phyloP scores from a whole-genome alignment of 2,329 filamentous ascomycete genomes.

The Plectosphaerella sp. region DNA sequence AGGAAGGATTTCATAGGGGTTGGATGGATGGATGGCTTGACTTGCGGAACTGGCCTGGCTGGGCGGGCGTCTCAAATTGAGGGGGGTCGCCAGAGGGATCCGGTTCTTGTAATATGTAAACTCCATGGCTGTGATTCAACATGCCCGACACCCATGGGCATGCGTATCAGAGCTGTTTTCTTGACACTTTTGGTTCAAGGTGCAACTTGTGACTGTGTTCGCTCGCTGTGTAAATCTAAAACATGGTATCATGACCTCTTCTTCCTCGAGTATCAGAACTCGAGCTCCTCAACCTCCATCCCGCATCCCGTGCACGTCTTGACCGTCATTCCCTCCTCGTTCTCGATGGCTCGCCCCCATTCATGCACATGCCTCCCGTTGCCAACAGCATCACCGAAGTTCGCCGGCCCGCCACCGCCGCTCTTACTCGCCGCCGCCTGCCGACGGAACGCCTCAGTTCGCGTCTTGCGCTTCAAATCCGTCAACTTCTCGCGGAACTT shows the following conservation, averaged over 20 bases:
- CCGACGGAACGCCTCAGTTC: conserved; percentile 82
- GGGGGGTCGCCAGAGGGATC: not conserved
- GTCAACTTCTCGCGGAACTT: conserved; percentile 88
- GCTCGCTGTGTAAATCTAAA: not conserved
- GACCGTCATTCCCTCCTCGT: conserved; percentile 67
- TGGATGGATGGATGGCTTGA: no score
- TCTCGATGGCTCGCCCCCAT: conserved; percentile 70
- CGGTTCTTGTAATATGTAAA: conserved; percentile 4
- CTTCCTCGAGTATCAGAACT: conserved; percentile 39
- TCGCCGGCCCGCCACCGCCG: conserved; percentile 41
- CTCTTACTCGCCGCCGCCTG: conserved; percentile 48
- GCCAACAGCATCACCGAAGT: conserved; percentile 75
- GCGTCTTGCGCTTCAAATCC: conserved; percentile 88
- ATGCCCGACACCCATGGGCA: not conserved
- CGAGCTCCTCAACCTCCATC: conserved; percentile 75
- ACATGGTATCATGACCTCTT: not conserved
- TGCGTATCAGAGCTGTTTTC: not conserved
- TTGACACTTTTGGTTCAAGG: not conserved
- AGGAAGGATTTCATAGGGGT: no score
- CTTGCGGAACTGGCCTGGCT: no score
- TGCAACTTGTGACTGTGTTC: not conserved
- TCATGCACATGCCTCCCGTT: conserved; percentile 79
- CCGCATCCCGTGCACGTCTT: conserved; percentile 77
- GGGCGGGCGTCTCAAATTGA: no score
- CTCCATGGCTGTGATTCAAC: not conserved